phyloP scores from a whole-genome alignment of 345 rosid genomes.

The Moricandia moricandioides region DNA sequence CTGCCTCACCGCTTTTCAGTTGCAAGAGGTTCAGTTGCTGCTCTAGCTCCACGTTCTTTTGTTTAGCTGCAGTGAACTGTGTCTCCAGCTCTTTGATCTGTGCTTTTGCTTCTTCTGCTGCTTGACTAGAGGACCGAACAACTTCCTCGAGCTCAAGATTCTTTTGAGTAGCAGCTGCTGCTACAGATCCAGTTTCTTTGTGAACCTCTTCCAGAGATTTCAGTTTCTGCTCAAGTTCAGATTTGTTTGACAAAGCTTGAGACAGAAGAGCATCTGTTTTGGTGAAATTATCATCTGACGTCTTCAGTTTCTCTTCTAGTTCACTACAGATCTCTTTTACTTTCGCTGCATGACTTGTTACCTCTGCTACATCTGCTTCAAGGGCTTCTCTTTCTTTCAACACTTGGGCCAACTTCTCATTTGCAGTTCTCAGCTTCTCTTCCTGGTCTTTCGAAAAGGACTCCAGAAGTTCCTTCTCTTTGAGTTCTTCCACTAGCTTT shows the following conservation, averaged over 20 bases:
- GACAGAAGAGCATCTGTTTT: constrained; percentile 69
- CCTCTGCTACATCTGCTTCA: constrained; percentile 52
- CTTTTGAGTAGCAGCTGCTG: constrained; percentile 65
- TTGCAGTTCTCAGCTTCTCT: constrained; percentile 56
- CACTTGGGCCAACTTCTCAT: constrained; percentile 64
- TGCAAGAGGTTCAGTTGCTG: constrained; percentile 55
- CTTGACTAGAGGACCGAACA: constrained; percentile 53
- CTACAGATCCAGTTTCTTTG: constrained; percentile 55
- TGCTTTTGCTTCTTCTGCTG: constrained; percentile 62
- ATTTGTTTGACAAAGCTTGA: constrained; percentile 62
- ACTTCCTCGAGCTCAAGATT: constrained; percentile 70
- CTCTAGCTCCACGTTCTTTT: constrained; percentile 74
- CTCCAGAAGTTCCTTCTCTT: constrained; percentile 52
- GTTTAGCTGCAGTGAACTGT: constrained; percentile 58
- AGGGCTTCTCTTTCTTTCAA: constrained; percentile 60
- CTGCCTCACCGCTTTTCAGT: constrained; percentile 53
- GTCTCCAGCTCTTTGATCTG: constrained; percentile 68
- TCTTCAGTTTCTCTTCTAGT: constrained; percentile 64
- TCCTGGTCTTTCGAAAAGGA: constrained; percentile 60
- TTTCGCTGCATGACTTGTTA: constrained; percentile 40
- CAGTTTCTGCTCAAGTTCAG: constrained; percentile 72
- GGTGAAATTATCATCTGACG: constrained; percentile 59
- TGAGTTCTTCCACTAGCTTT: constrained; percentile 44
- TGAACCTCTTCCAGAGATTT: constrained; percentile 68
- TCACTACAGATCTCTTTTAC: constrained; percentile 50